These are phyloP conservation scores for Diaporthe vaccinii DNA, from an alignment of 2,329 filamentous ascomycete species.

Conservation along the genomic window DNA sequence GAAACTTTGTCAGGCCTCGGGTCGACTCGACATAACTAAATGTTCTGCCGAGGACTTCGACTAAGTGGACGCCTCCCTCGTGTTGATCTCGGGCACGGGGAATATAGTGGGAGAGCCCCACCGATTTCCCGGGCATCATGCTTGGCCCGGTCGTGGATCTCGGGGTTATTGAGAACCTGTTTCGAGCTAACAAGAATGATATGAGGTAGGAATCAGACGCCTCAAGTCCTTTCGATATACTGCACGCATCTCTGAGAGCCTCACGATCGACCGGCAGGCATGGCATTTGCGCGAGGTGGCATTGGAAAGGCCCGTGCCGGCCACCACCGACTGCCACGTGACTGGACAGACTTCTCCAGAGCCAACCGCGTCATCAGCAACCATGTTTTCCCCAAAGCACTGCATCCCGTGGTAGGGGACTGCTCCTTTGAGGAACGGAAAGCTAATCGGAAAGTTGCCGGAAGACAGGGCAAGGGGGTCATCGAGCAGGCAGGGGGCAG, in stretches of 20 bases:
- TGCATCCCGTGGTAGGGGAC: conserved; percentile 12
- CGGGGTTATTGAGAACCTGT: background rate
- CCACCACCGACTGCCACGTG: conserved; percentile 9
- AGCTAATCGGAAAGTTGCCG: conserved; percentile 34
- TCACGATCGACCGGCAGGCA: conserved; percentile 22
- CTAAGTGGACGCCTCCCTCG: background rate
- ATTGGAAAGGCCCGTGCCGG: conserved; percentile 7
- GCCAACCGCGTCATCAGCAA: background rate
- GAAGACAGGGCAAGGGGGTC: conserved; percentile 7
- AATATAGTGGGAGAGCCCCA: conserved; percentile 7
- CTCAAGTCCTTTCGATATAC: background rate
- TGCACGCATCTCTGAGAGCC: background rate
- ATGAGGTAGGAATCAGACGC: background rate
- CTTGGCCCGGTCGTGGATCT: conserved; percentile 19
- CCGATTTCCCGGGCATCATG: background rate
- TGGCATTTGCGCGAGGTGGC: background rate
- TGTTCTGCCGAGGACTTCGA: conserved; percentile 2
- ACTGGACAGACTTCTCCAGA: background rate
- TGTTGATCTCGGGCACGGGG: conserved; percentile 17
- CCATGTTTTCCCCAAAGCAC: background rate
- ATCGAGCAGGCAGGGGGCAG: conserved; percentile 18
- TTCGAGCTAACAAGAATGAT: background rate
- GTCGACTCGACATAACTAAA: conserved; percentile 1
- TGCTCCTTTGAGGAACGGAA: background rate
- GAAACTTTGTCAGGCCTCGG: conserved; percentile 15